Conservation (phyloP, 768 basidiomycete species). For the Thelephora ganbajun region DNA sequence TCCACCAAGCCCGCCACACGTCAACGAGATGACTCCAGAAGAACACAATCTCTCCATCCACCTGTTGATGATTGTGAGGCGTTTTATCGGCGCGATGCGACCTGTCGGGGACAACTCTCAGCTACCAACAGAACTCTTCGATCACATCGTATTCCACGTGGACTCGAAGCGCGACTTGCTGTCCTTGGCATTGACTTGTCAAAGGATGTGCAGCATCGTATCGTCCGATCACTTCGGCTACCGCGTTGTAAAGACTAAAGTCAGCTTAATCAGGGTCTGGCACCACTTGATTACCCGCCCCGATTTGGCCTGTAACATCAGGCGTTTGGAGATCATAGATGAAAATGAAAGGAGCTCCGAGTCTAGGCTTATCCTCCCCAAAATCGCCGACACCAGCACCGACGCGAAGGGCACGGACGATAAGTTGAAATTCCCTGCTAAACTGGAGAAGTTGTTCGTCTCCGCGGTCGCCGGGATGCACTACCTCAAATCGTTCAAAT, state of each 20-base stretch:
- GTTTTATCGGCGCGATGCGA: slow-evolving; percentile 41
- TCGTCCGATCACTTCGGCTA: slow-evolving; percentile 52
- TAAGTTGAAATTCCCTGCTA: slow-evolving; percentile 40
- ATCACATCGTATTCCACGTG: slow-evolving; percentile 40
- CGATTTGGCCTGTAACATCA: slow-evolving; percentile 45
- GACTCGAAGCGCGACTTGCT: slow-evolving; percentile 41
- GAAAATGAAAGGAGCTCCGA: slow-evolving; percentile 31
- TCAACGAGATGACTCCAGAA: slow-evolving; percentile 40
- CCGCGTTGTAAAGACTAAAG: slow-evolving; percentile 42
- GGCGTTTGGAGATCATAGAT: slow-evolving; percentile 46
- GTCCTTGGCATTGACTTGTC: slow-evolving; percentile 41
- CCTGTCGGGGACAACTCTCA: slow-evolving; percentile 32
- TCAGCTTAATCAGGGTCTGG: slow-evolving; percentile 48
- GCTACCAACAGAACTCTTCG: slow-evolving; percentile 55
- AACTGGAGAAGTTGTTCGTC: slow-evolving; percentile 41
- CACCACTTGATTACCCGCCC: slow-evolving; percentile 44
- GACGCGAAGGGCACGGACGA: slow-evolving; percentile 49
- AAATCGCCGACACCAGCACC: slow-evolving; percentile 35
- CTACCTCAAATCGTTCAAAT: slow-evolving; percentile 34
- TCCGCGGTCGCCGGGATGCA: slow-evolving; percentile 41
- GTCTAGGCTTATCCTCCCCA: slow-evolving; percentile 22
- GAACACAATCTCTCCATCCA: slow-evolving; percentile 51
- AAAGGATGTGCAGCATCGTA: slow-evolving; percentile 37
- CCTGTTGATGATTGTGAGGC: slow-evolving; percentile 46
- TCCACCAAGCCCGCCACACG: slow-evolving; percentile 42